Evolutionary conservation across 129 eudicot genomes (phyloP), one percentile per base, ranked within the genome.

Genomic region (Chrysanthemum seticuspe): DNA sequence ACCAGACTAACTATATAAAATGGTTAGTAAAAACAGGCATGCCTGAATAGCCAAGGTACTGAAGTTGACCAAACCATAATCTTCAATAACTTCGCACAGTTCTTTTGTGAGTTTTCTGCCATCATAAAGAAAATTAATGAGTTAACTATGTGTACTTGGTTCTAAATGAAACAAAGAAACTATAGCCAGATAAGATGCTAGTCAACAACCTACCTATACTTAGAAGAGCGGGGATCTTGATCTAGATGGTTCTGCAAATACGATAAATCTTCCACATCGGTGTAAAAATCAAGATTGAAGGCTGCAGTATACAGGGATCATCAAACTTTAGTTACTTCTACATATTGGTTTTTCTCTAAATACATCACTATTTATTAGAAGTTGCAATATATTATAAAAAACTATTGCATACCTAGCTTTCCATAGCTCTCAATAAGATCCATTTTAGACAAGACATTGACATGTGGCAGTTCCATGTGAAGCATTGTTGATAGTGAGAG

Each of bases 381-480:
- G 11, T 40, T 7, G 34, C 50, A 65, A 52, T 12, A 13, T 40
- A 21, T 53, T 45, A 54, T 5, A 27, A 76, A 64, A 71, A 12
- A 29, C 59, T 67, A 40, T 67, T 59, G 1, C 77, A 65, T 51
- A 89, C 97, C 96, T 78, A 93, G 82, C 75, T 79, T 87, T 74
- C 98, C 98, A 29, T 94, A 90, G 88, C 83, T 94, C 75, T 94
- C 97, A 72, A 86, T 87, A 23, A 90, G 92, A 84, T 94, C 96
- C 50, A 94, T 88, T 81, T 94, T 94, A 5, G 98, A 94, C 67
- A 89, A 82, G 31, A 87, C 91, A 79, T 91, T 87, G 80, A 89
- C 77, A 77, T 81, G 94, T 14, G 89, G 96, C 75, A 89, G 84
- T 78, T 86, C 96, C 93, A 89, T 74, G 76, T 86, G 94, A 27